A percentile compares a stretch with the other conserved stretches of the same genome.
Evolutionary conservation across 805 yeast genomes (phyloP).

Genomic region (Metschnikowia anglica): DNA sequence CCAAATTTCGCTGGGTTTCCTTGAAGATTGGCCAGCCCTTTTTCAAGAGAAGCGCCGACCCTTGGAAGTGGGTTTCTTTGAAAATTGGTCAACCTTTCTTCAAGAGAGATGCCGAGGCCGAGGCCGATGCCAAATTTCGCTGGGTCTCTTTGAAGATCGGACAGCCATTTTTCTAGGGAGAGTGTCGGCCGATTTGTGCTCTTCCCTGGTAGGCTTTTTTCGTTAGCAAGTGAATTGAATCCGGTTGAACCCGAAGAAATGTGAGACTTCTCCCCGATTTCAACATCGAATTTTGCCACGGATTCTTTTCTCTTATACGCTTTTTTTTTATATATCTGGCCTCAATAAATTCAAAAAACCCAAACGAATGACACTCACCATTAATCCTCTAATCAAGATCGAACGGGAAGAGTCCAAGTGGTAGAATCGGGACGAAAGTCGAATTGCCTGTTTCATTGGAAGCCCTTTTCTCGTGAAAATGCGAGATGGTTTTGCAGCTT

Average conservation of each 20-base stretch:
- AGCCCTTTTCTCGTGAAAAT: too few relatives aligned
- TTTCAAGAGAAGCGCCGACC: conserved; percentile 13
- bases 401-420: too few relatives aligned
- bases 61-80: conserved; percentile 5
- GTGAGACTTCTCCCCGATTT: neutral
- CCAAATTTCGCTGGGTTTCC: conserved; percentile 14
- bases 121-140: conserved; percentile 8
- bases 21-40: conserved; percentile 15
- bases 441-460: too few relatives aligned
- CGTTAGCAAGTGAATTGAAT: neutral
- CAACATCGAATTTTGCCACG: neutral
- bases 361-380: neutral
- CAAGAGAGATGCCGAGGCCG: conserved; percentile 18
- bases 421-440: too few relatives aligned
- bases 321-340: conserved; percentile 2
- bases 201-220: too few relatives aligned
- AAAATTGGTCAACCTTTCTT: conserved; percentile 5
- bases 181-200: neutral
- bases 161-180: neutral
- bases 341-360: conserved; percentile 1
- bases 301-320: neutral
- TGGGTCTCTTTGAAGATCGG: conserved; percentile 10
- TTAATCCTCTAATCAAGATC: too few relatives aligned
- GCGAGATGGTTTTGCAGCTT: too few relatives aligned
- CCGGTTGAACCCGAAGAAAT: too few relatives aligned